Evolutionary conservation across 176 grass and related monocot genomes (phyloP), one percentile per base, ranked within the genome.

Genomic region (Carex kokanica): DNA sequence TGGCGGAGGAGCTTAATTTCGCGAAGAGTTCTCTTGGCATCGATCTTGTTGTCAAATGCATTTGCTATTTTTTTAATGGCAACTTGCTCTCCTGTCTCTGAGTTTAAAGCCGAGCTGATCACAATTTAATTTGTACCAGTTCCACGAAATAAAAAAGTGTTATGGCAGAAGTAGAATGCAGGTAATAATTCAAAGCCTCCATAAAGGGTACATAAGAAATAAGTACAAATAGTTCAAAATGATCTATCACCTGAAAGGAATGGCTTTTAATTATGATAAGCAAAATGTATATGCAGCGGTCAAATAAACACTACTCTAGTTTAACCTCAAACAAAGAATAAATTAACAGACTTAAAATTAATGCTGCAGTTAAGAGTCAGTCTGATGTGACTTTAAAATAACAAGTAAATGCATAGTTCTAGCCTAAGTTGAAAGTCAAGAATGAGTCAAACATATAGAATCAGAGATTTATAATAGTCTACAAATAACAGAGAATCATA

Each of bases 41-140:
- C 96, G 52, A 99, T 93, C 88, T 88, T 99, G 85, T 99, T 99
- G 78, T 99, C 96, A 83, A 99, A 99, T 27, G 96, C 96, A 84
- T 99, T 99, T 52, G 93, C 96, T 85, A 99, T 99, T 90, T 99
- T 99, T 91, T 99, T 99, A 72, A 99, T 95, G 12, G 96, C 96
- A 81, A 99, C 96, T 87, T 95, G 93, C 86, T 99, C 96, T 71
- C 84, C 93, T 1, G 96, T 99, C 80, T 99, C 93, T 56, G 91
- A 90, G 88, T 99, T 99, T 79, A 91, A 87, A 73, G 96, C 89
- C 58, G 96, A 98, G 86, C 96, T 98, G 83, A 32, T 78, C 51
- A 78, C 49, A 25, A 56, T 55, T 32, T 56, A 55, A 78, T 55
- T 78, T 55, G 55, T 54, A 18, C 10, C 13, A 34, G 51, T 78